Base-by-base conservation (phyloP, 139 green algal species). In the Chlamydomonas incerta region DNA sequence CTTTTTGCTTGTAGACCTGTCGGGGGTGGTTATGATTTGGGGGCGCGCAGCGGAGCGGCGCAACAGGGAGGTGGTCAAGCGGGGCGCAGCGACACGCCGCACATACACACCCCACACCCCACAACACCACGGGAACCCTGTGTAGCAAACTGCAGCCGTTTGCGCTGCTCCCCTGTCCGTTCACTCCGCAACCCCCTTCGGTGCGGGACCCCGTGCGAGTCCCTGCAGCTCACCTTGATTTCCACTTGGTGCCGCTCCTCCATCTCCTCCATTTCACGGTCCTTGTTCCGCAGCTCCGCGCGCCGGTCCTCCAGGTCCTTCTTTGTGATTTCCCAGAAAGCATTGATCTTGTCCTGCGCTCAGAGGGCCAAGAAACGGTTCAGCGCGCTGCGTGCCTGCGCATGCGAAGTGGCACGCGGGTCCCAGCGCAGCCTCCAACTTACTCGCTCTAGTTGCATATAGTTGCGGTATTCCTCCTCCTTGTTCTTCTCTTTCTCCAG, bases 301-400 rank as follows among this genome's bases (percentile, higher is more conserved):
- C 90, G 91, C 28, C 86, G 90, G 74, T 98, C 94, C 50, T 97
- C 95, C 72, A 98, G 89, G 11, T 98, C 95, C 84, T 95, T 96
- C 89, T 97, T 98, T 15, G 93, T 96, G 77, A 98, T 97, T 84
- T 97, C 94, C 95, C 95, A 98, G 82, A 98, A 99, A 2, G 93
- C 88, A 87, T 96, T 95, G 80, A 99, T 97, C 88, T 98, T 98
- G 89, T 99, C 96, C 94, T 97, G 95, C 74, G 85, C 28, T 71
- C 46, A 80, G 35, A 33, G 47, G 26, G 15, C 18, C 28, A 74
- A 6, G 23, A 17, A 24, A 46, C 21, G 71, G 34, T 31, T 58
- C n/a, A n/a, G 33, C 21, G n/a, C 67, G 13, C n/a, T 23, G n/a
- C 41, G 41, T 50, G 5, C 41, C 41, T 50, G 41, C 41, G 41